Evolutionary conservation across 2,329 filamentous ascomycete genomes (phyloP).

Genomic region (Stachybotrys echinatus): DNA sequence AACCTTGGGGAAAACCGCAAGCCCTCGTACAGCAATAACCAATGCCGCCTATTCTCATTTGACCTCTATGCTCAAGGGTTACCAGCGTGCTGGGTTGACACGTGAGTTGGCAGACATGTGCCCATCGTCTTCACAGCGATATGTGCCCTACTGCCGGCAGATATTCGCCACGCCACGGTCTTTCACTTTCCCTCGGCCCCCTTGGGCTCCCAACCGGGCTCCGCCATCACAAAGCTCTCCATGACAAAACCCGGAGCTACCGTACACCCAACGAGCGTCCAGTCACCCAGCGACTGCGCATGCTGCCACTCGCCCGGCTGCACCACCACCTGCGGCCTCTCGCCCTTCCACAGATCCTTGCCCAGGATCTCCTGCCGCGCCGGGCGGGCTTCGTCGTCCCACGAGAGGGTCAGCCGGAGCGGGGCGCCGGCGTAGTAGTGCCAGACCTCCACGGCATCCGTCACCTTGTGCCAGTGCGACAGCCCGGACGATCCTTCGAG

Average conservation of each 20-base stretch:
- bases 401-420: constrained; percentile 37
- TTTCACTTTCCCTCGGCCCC: neutral
- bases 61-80: too few relatives aligned
- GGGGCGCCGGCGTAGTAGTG: constrained; percentile 50
- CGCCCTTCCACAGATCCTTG: constrained; percentile 32
- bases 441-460: constrained; percentile 44
- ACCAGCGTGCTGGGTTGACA: too few relatives aligned
- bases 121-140: too few relatives aligned
- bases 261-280: constrained; percentile 40
- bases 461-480: constrained; percentile 45
- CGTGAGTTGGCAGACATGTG: too few relatives aligned
- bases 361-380: constrained; percentile 31
- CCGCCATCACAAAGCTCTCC: constrained; percentile 22
- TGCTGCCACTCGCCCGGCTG: constrained; percentile 38
- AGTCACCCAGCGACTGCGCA: constrained; percentile 37
- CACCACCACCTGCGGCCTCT: constrained; percentile 39
- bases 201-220: constrained; percentile 23
- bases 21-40: too few relatives aligned
- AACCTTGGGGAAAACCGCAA: too few relatives aligned
- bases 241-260: constrained; percentile 21
- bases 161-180: too few relatives aligned
- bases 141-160: too few relatives aligned
- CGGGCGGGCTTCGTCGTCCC: constrained; percentile 30
- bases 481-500: constrained; percentile 35
- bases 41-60: too few relatives aligned